Percentiles rank a stretch among this genome's conserved stretches.
Evolutionary conservation across 2,329 filamentous ascomycete species (phyloP).

Genomic region (Fonsecaea erecta): DNA sequence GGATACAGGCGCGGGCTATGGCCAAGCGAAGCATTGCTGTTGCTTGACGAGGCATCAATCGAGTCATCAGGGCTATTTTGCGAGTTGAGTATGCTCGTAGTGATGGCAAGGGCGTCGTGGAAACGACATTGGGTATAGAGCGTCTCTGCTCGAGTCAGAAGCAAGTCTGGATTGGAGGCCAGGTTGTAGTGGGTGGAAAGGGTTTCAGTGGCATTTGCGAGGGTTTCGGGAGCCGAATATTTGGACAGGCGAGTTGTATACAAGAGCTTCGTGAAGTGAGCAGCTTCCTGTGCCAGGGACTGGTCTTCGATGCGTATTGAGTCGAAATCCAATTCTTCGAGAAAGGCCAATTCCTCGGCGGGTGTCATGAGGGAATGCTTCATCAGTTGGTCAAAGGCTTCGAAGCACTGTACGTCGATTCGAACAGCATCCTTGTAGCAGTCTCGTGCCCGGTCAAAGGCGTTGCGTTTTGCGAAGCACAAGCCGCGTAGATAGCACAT

Average conservation of each 20-base stretch:
- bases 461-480: conserved; percentile 96
- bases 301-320: conserved; percentile 71
- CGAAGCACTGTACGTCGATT: conserved; percentile 97
- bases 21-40: conserved; percentile 45
- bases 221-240: conserved; percentile 83
- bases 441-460: conserved; percentile 94
- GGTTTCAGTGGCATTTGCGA: conserved; percentile 84
- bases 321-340: conserved; percentile 89
- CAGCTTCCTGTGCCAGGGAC: conserved; percentile 78
- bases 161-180: conserved; percentile 81
- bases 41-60: conserved; percentile 33
- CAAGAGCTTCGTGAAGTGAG: conserved; percentile 91
- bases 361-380: conserved; percentile 91
- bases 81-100: conserved; percentile 80
- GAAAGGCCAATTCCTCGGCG: conserved; percentile 85
- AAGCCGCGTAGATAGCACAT: conserved; percentile 96
- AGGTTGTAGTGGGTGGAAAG: conserved; percentile 93
- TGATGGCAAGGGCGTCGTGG: conserved; percentile 81
- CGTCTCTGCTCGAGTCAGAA: conserved; percentile 86
- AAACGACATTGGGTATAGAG: conserved; percentile 95
- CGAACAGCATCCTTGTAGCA: conserved; percentile 97
- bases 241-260: conserved; percentile 96
- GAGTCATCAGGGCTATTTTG: conserved; percentile 76
- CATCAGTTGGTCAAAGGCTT: conserved; percentile 97
- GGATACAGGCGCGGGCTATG: conserved; percentile 70